Percentiles rank a stretch among this genome's conserved stretches.
phyloP scores from a whole-genome alignment of 129 eudicot genomes.

The Artemisia argyi region DNA sequence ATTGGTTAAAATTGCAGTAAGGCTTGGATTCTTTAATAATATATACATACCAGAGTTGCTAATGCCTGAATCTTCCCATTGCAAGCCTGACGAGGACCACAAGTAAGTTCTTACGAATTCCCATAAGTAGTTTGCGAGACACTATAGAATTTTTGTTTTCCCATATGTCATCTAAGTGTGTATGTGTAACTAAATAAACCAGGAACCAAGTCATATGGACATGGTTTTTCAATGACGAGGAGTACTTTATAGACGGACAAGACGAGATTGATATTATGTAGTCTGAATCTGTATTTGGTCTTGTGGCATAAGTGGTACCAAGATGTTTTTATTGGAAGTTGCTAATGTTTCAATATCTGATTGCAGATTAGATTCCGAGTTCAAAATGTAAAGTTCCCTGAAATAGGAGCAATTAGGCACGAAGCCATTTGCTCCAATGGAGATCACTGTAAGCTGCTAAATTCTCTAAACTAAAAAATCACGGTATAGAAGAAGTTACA shows the following conservation, averaged over 20 bases:
- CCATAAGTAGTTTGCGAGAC: neutral
- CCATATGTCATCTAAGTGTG: neutral
- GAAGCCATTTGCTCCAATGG: constrained; percentile 90
- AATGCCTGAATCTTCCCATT: constrained; percentile 53
- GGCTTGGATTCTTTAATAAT: constrained; percentile 96
- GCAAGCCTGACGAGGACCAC: constrained; percentile 46
- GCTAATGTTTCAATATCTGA: neutral
- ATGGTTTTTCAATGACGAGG: constrained; percentile 58
- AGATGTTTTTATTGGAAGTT: neutral
- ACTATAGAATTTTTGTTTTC: neutral
- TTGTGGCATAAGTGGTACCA: neutral
- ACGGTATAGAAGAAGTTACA: no score
- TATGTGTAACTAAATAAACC: neutral
- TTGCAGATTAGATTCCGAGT: constrained; percentile 87
- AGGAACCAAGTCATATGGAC: constrained; percentile 70
- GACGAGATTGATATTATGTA: constrained; percentile 54
- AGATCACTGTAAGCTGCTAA: constrained; percentile 61
- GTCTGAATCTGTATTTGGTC: neutral
- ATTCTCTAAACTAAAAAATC: neutral
- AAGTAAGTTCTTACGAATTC: constrained; percentile 46
- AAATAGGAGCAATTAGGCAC: constrained; percentile 60
- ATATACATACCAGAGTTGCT: constrained; percentile 71
- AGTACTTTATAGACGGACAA: constrained; percentile 50
- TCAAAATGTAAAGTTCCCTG: constrained; percentile 60
- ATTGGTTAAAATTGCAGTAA: constrained; percentile 53